A percentile compares a stretch with the other conserved stretches of the same genome.
Conservation (phyloP, 768 basidiomycete genomes). For the Coprinopsis sp. region DNA sequence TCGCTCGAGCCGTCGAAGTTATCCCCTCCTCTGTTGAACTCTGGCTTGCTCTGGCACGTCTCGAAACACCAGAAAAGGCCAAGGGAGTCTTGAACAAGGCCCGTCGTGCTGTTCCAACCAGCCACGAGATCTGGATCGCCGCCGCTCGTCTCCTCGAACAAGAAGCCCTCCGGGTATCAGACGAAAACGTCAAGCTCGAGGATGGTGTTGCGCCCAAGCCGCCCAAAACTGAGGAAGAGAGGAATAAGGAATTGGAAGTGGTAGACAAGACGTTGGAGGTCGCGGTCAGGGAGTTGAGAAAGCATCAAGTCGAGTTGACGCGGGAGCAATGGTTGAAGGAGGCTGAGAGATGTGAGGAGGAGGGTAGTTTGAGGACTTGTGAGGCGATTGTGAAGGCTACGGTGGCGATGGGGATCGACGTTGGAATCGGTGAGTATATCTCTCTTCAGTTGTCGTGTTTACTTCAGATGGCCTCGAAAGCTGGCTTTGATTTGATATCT, state of each 20-base stretch:
- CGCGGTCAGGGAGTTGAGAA: conserved; percentile 73
- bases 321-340: conserved; percentile 97
- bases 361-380: conserved; percentile 80
- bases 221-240: conserved; percentile 57
- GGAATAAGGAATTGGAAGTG: conserved; percentile 58
- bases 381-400: conserved; percentile 96
- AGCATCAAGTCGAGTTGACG: conserved; percentile 79
- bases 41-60: conserved; percentile 94
- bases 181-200: too few species aligned
- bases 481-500: too few species aligned
- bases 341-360: conserved; percentile 85
- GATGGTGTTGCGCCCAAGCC: too few species aligned
- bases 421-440: too few species aligned
- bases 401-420: conserved; percentile 76
- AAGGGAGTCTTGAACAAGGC: conserved; percentile 95
- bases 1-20: conserved; percentile 93
- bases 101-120: conserved; percentile 88
- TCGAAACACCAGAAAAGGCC: conserved; percentile 89
- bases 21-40: conserved; percentile 95
- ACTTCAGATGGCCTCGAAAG: too few species aligned
- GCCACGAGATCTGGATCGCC: conserved; percentile 99
- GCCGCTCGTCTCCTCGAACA: conserved; percentile 92
- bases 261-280: conserved; percentile 90
- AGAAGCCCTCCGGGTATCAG: conserved; percentile 56
- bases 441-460: too few species aligned